Conservation (phyloP, 202 grass and related monocot genomes). For the Schoenoplectus triqueter region DNA sequence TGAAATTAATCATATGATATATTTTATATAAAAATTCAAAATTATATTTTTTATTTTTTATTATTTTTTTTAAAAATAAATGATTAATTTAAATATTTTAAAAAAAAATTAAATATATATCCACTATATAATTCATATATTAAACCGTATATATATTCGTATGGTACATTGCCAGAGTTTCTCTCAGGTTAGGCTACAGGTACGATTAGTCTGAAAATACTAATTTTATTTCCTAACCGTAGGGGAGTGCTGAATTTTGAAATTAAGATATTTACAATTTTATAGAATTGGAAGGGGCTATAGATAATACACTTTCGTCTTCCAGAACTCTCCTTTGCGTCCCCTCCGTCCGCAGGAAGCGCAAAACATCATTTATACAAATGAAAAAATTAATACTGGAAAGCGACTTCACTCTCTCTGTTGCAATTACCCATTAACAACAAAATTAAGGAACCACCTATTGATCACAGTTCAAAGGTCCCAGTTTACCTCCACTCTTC, state of each 20-base stretch:
- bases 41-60: no score
- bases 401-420: background rate
- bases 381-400: background rate
- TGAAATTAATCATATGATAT: no score
- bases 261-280: background rate
- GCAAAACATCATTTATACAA: background rate
- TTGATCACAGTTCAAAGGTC: slow-evolving; percentile 1
- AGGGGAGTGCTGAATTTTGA: background rate
- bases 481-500: slow-evolving; percentile 34
- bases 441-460: slow-evolving; percentile 13
- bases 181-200: background rate
- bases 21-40: no score
- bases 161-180: background rate
- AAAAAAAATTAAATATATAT: no score
- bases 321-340: slow-evolving; percentile 29
- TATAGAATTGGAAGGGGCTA: background rate
- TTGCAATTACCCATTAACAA: background rate
- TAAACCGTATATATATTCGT: no score
- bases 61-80: no score
- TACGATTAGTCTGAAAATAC: background rate
- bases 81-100: no score
- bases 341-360: background rate
- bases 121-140: no score
- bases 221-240: background rate
- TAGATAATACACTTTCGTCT: slow-evolving; percentile 4